Evolutionary conservation across 805 yeast genomes (phyloP).

Genomic region (Hanseniaspora jakobsenii): DNA sequence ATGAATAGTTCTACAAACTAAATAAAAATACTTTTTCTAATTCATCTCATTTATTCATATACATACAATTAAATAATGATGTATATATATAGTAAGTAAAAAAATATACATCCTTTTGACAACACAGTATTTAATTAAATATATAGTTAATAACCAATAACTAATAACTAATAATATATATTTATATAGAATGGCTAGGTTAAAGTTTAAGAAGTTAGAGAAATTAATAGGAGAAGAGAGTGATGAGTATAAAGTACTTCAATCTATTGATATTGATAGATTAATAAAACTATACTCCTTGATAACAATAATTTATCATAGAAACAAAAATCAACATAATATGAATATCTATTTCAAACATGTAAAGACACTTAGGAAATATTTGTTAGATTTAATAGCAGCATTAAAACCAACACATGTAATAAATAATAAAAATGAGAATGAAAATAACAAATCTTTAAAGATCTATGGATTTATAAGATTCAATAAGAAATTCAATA

Average conservation of each 20-base stretch:
- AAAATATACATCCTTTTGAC: too few relatives aligned
- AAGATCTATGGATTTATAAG: background rate
- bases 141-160: too few relatives aligned
- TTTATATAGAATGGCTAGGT: background rate
- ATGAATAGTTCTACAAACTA: too few relatives aligned
- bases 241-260: too few relatives aligned
- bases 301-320: constrained; percentile 51
- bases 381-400: constrained; percentile 20
- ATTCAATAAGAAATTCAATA: background rate
- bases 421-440: background rate
- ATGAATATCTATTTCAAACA: constrained; percentile 67
- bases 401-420: too few relatives aligned
- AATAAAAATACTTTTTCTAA: too few relatives aligned
- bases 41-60: too few relatives aligned
- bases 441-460: background rate
- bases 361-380: constrained; percentile 51
- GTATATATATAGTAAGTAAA: too few relatives aligned
- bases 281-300: constrained; percentile 43
- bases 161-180: too few relatives aligned
- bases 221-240: background rate
- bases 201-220: constrained; percentile 7
- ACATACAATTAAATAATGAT: too few relatives aligned
- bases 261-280: background rate
- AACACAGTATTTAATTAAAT: too few relatives aligned
- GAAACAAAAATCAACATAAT: constrained; percentile 68